Evolutionary conservation across 73 alveolate species (phyloP), one percentile per base, ranked within the genome.

Genomic region (Breviolum minutum): DNA sequence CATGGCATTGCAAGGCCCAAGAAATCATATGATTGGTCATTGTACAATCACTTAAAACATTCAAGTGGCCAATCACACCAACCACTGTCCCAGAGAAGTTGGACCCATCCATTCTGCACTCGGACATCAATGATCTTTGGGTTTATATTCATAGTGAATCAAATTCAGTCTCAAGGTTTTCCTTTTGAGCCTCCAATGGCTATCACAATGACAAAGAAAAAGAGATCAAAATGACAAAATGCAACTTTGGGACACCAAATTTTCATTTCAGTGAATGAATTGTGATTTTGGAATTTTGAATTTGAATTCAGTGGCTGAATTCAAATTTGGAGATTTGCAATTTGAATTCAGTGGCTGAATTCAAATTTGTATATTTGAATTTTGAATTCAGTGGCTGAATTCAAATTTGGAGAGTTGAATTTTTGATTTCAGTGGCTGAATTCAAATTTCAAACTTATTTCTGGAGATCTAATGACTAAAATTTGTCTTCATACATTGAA

Each of bases 381-480:
- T 29, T 77, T 77, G 63, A 77, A 9, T 77, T 77, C 86, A 77
- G 86, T 7, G 62, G 86, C 86, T 77, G 86, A 77, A 77, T 27
- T 77, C 86, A 77, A 77, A 73, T 27, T 77, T 77, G 2, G 16
- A 5, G 16, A 8, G 0, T 8, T 27, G 14, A n/a, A 77, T 2
- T 16, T 76, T 77, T 77, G 86, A 77, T 77, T 77, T 77, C 86
- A 77, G 86, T 27, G 62, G 62, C 86, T 77, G 86, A 77, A 77
- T 27, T 77, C 63, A n/a, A 77, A 77, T 77, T 10, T n/a, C 5
- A 5, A 1, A 24, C 8, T 7, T 76, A 8, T n/a, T 60, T 7
- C 29, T 76, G 8, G 20, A n/a, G 29, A 76, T 76, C 5, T 12
- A 27, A 29, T 27, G 8, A 20, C 6, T 24, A 27, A 29, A 76